Evolutionary conservation across 805 yeast species (phyloP), one percentile per base, ranked within the genome.

Genomic region (Saturnispora hagleri): DNA sequence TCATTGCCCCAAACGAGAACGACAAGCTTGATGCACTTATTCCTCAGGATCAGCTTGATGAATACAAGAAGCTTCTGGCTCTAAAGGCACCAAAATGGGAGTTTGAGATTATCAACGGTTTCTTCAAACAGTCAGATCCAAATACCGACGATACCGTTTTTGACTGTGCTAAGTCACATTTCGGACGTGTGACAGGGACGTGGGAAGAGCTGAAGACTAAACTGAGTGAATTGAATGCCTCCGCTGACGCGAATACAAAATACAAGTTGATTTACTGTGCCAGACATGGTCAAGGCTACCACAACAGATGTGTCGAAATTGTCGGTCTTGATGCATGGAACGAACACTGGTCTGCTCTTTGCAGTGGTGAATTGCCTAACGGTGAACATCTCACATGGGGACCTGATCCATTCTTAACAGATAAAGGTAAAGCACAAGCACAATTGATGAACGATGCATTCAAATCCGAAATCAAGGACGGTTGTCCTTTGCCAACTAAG

Each of bases 241-340:
- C 58, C 5, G 71, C 74, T 18, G 53, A 57, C 0, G 57, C 57
- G 0, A 71, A 74, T 53, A 81, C 68, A 42, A 53, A 55, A 35
- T 79, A 70, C 62, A 81, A 80, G 58, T 58, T 81, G 46, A 53
- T 81, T 3, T 73, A 78, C 46, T 69, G 78, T 50, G 82, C 84
- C 10, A 72, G 89, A 61, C 89, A 83, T 58, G 89, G 88, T 5
- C 86, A 82, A 62, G 89, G 88, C 0, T 76, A 66, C 60, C 89
- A 83, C 56, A 83, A 83, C 58, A 69, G 71, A 44, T 74, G 78
- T 3, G 78, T 81, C 15, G 67, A 66, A 22, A 72, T 76, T 53
- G 81, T 80, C 58, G 87, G 87, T 10, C 51, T 70, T 18, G 71
- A 72, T 2, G 76, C 65, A n/a, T 83, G 88, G 89, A 66, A 78